Evolutionary conservation across 805 yeast species (phyloP), one percentile per base, ranked within the genome.

Genomic region (Cyberlindnera mrakii): DNA sequence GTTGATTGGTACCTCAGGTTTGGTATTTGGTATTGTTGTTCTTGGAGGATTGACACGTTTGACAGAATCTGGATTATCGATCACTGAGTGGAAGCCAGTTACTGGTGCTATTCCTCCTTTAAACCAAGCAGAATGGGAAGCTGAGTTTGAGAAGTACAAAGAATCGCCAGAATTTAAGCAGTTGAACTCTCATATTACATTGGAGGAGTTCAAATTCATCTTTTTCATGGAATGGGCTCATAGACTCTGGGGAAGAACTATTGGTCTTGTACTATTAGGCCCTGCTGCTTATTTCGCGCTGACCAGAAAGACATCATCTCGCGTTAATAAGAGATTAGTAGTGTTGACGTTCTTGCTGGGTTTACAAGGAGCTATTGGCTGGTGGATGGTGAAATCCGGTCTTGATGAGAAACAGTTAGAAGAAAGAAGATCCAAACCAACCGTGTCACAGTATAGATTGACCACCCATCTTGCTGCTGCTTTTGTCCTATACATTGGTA

Each of bases 351-450:
- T 74, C 0, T 67, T 93, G 40, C 72, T 93, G 45, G 99, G 96
- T 10, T 67, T 93, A 38, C 99, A 93, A 70, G 99, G 99, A 41
- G 85, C 82, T 41, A 83, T 93, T 52, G 99, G 99, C 29, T 93
- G 99, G 99, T 93, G 99, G 99, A 93, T 93, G 99, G 99, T 93
- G 41, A 80, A 85, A 56, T 87, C 96, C 9, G 99, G 99, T 27
- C 72, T 93, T 43, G 95, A 89, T 59, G 84, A 83, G 57, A 74
- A 82, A 35, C 83, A 83, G 57, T 68, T 93, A 38, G 75, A 74
- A 18, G 89, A 83, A 51, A 76, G 96, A 60, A 84, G 77, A 37
- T 80, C 96, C 1, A 95, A 91, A 59, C 99, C 99, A n/a, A 88
- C 99, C 0, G 99, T 93, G 3, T 86, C 96, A 5, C 98, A 87